phyloP scores from a whole-genome alignment of 2,329 filamentous ascomycete species.

The Diaporthe sp. region DNA sequence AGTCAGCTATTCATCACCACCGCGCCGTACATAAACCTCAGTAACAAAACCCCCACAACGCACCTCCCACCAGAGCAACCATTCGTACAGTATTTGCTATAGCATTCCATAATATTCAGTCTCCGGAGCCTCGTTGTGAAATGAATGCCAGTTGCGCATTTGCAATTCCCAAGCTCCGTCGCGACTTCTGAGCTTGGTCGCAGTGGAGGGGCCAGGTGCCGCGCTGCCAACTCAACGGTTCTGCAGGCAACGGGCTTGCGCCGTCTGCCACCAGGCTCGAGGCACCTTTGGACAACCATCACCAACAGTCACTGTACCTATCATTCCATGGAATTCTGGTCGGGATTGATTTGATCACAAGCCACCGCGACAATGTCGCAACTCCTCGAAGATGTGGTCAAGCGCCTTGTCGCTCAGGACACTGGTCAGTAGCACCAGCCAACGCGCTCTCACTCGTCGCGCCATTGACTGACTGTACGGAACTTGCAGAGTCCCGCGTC shows the following conservation, averaged over 20 bases:
- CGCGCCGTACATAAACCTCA: not conserved
- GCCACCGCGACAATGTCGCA: constrained; percentile 71
- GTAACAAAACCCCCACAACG: constrained; percentile 15
- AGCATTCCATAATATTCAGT: not conserved
- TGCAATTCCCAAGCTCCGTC: constrained; percentile 31
- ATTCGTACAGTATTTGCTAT: not conserved
- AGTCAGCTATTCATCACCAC: constrained; percentile 7
- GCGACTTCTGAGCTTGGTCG: constrained; percentile 45
- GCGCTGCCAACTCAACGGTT: constrained; percentile 16
- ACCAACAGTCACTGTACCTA: not conserved
- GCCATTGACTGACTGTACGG: constrained; percentile 39
- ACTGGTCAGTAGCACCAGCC: constrained; percentile 59
- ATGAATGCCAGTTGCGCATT: constrained; percentile 28
- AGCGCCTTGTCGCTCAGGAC: constrained; percentile 69
- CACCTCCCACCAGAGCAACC: not conserved
- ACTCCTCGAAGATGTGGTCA: constrained; percentile 74
- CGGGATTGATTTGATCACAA: constrained; percentile 18
- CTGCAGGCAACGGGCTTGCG: constrained; percentile 15
- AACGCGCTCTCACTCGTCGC: constrained; percentile 1
- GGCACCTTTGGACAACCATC: not conserved
- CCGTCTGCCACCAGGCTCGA: not conserved
- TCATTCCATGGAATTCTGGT: constrained; percentile 39
- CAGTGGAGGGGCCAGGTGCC: constrained; percentile 34
- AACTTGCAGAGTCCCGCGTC: constrained; percentile 77
- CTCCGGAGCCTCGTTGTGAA: not conserved